Percentiles rank a stretch among this genome's conserved stretches.
Evolutionary conservation across 2,329 filamentous ascomycete species (phyloP).

Genomic region (Diplodia scrobiculata): DNA sequence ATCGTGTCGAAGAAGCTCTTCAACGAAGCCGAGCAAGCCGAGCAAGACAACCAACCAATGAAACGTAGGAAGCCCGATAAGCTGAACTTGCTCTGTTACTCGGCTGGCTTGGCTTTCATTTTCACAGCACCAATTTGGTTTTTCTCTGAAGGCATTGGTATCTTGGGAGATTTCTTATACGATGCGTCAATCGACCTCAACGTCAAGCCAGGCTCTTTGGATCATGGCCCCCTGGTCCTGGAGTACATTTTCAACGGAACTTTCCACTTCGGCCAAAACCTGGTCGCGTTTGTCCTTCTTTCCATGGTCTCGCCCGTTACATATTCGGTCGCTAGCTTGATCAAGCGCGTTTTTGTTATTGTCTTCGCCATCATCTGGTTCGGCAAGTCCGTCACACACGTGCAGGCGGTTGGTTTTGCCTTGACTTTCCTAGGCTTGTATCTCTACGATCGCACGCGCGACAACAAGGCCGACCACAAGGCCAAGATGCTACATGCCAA

Average conservation of each 20-base stretch:
- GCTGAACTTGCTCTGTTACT: conserved; percentile 94
- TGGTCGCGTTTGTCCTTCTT: conserved; percentile 87
- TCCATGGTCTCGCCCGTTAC: conserved; percentile 95
- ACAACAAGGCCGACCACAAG: conserved; percentile 83
- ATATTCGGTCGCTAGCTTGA: conserved; percentile 91
- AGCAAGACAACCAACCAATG: conserved; percentile 66
- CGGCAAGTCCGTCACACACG: conserved; percentile 77
- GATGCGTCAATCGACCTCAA: conserved; percentile 79
- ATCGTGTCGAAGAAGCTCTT: conserved; percentile 98
- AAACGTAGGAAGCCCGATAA: conserved; percentile 86
- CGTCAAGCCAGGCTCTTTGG: conserved; percentile 72
- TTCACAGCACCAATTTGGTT: conserved; percentile 91
- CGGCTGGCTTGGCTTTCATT: conserved; percentile 87
- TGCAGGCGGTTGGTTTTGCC: conserved; percentile 81
- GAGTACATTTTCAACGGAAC: conserved; percentile 97
- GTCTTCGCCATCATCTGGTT: conserved; percentile 96
- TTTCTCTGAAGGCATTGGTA: conserved; percentile 78
- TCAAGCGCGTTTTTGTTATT: conserved; percentile 97
- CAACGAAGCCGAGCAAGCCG: conserved; percentile 85
- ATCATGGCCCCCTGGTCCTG: conserved; percentile 63
- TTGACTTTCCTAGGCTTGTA: conserved; percentile 93
- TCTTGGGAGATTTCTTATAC: conserved; percentile 75
- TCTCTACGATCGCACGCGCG: conserved; percentile 89
- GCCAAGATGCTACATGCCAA: conserved; percentile 66
- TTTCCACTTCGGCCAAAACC: conserved; percentile 95